Conservation (phyloP, 2,329 filamentous ascomycete species). For the Talaromyces sp. region DNA sequence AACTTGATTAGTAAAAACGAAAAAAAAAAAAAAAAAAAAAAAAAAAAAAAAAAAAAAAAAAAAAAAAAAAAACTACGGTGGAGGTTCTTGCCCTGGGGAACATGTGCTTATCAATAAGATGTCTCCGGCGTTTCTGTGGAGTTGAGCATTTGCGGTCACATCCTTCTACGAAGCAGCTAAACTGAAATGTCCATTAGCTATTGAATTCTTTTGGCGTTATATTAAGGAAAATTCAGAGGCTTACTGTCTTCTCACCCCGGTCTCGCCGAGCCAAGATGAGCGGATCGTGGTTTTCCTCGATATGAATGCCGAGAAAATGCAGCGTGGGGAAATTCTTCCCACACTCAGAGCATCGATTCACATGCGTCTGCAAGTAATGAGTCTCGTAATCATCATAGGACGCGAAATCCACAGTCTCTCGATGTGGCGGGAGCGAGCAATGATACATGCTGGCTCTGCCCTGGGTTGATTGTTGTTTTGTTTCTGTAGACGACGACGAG, state of each 20-base stretch:
- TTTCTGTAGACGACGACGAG: conserved; percentile 42
- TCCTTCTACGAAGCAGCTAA: conserved; percentile 80
- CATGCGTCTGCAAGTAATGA: conserved; percentile 76
- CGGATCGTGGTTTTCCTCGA: conserved; percentile 86
- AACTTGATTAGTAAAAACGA: no score
- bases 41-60: no score
- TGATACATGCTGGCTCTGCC: conserved; percentile 53
- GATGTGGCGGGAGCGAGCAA: conserved; percentile 78
- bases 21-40: no score
- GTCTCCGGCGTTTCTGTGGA: conserved; percentile 74
- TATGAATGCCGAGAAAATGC: conserved; percentile 74
- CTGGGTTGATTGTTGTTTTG: conserved; percentile 4
- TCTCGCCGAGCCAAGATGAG: conserved; percentile 66
- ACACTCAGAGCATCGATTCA: conserved; percentile 80
- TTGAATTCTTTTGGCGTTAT: neutral
- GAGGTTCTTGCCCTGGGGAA: conserved; percentile 59
- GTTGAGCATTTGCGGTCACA: conserved; percentile 82
- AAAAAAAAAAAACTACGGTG: neutral
- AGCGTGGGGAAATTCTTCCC: conserved; percentile 80
- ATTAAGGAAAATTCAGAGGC: neutral
- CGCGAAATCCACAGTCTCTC: conserved; percentile 61
- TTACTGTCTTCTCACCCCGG: conserved; percentile 77
- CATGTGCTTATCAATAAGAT: conserved; percentile 90
- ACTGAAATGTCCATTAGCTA: conserved; percentile 51
- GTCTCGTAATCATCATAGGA: conserved; percentile 77